Evolutionary conservation across 2,329 filamentous ascomycete genomes (phyloP), one percentile per base, ranked within the genome.

Genomic region (Cercospora citrullina): DNA sequence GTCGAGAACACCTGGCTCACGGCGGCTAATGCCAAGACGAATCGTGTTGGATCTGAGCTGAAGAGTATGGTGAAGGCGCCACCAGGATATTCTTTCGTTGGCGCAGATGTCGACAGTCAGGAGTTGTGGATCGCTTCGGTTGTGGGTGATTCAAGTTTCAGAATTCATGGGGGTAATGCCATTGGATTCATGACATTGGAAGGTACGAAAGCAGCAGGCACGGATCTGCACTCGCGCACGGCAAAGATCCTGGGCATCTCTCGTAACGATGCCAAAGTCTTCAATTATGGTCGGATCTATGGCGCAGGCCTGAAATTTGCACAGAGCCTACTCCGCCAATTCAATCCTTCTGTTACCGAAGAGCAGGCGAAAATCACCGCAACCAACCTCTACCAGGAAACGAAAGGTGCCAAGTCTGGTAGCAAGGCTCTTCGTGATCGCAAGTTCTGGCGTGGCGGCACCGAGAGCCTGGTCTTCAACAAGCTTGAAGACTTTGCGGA

Each of bases 101-200:
- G 96, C 30, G 95, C 96, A 4, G 95, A 99, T 80, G 95, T 99
- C 4, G 95, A 99, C 77, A 97, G 94, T 2, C 90, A 99, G 78
- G 95, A 99, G 79, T 85, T 99, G 6, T 99, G 96, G 95, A 99
- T 99, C 75, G 96, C 95, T 3, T 97, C 93, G 79, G 85, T 99
- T 1, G 88, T 99, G 1, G 95, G 95, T 26, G 95, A 99, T 78
- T 92, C 95, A 3, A 93, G 94, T 26, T 99, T 99, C 82, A 91
- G 93, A 76, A 84, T 99, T 1, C 95, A 99, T 73, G 96, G 95
- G 51, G 96, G 95, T 63, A 98, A 97, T 77, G 95, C 96, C 1
- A 92, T 99, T 67, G 95, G 96, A 0, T 99, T 99, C 83, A 99
- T 99, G 96, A 99, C 95, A 0, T 84, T 99, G 1, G 96, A 99